Evolutionary conservation across 352 stramenopile species (phyloP).

Genomic region (Phytophthora nicotianae): DNA sequence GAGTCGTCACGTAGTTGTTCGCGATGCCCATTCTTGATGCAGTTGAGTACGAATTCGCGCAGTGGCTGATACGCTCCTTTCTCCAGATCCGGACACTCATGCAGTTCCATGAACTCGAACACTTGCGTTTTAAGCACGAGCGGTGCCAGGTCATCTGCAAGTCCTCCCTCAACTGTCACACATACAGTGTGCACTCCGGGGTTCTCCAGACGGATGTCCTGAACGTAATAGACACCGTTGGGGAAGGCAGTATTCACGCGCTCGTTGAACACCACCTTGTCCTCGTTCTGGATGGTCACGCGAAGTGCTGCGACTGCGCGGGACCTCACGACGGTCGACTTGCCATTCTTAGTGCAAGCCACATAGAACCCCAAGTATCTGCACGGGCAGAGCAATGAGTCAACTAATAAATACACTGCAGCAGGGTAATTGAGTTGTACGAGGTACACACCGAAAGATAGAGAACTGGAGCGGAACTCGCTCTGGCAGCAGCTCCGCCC

Average conservation of each 20-base stretch:
- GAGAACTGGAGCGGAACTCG: conserved; percentile 76
- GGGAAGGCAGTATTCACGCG: conserved; percentile 59
- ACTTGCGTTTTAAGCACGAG: conserved; percentile 74
- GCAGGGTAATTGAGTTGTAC: background rate
- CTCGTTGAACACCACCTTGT: conserved; percentile 76
- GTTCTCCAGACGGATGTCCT: conserved; percentile 70
- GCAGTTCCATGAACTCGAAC: conserved; percentile 83
- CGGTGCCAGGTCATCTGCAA: conserved; percentile 53
- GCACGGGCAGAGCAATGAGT: conserved; percentile 3
- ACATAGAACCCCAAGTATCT: conserved; percentile 84
- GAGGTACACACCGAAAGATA: conserved; percentile 60
- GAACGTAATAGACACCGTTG: conserved; percentile 85
- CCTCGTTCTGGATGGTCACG: conserved; percentile 80
- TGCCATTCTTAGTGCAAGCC: conserved; percentile 60
- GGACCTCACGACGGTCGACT: conserved; percentile 64
- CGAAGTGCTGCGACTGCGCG: conserved; percentile 54
- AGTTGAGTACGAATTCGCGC: conserved; percentile 58
- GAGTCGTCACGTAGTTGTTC: conserved; percentile 62
- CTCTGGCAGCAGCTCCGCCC: conserved; percentile 69
- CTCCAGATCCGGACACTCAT: conserved; percentile 60
- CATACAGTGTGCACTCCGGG: conserved; percentile 66
- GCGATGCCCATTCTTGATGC: conserved; percentile 44
- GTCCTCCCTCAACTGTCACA: conserved; percentile 57
- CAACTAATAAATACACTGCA: background rate
- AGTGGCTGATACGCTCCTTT: conserved; percentile 62